Percentiles rank a stretch among this genome's conserved stretches.
phyloP scores from a whole-genome alignment of 2,329 filamentous ascomycete genomes.

The Verticillium longisporum region DNA sequence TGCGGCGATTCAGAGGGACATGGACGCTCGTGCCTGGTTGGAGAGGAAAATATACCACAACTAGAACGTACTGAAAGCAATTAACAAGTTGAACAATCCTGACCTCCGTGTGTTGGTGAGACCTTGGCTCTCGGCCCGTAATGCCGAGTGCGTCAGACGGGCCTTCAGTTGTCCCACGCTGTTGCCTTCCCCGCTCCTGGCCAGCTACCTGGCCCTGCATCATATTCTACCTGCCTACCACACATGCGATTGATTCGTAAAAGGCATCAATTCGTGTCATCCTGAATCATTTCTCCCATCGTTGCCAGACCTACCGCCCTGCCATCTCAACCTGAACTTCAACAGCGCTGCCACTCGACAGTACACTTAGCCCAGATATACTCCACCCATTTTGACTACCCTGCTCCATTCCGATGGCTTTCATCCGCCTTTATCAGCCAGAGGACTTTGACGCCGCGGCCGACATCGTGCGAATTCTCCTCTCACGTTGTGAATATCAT shows the following conservation, averaged over 20 bases:
- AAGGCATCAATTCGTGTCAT: no score
- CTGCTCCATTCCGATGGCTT: constrained; percentile 17
- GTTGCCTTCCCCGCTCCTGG: background rate
- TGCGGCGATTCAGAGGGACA: background rate
- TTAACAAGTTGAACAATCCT: background rate
- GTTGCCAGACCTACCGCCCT: no score
- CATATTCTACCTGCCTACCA: no score
- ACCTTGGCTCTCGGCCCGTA: background rate
- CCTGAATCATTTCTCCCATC: no score
- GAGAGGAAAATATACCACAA: constrained; percentile 7
- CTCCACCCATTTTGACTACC: no score
- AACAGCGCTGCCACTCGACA: no score
- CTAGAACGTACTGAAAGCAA: constrained; percentile 5
- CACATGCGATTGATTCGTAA: no score
- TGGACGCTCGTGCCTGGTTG: background rate
- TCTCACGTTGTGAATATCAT: background rate
- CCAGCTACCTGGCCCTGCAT: background rate
- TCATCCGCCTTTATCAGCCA: constrained; percentile 32
- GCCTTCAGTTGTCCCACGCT: background rate
- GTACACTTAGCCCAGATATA: no score
- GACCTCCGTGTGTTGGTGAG: background rate
- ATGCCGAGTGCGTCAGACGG: background rate
- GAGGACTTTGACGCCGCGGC: constrained; percentile 32
- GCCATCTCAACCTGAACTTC: no score
- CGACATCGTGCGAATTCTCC: constrained; percentile 27